Base-by-base conservation (phyloP, 2,329 filamentous ascomycete species). In the Trichoderma koningii region DNA sequence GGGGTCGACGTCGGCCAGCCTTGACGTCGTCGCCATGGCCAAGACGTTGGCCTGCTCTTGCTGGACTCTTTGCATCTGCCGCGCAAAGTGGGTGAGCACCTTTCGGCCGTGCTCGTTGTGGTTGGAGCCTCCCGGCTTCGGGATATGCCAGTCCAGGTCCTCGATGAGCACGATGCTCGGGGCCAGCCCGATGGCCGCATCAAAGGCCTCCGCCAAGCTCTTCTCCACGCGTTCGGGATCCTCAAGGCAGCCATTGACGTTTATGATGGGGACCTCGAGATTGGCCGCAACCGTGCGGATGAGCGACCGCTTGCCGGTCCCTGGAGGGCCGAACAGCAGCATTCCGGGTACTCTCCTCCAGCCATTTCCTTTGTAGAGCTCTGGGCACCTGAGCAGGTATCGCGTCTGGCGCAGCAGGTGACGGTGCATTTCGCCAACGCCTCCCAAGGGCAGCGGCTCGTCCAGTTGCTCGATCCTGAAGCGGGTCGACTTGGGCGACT, bases 101-200 rank as follows among this genome's bases (percentile, higher is more conserved):
- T 93, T 83, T 73, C 92, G 91, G 74, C 97, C 93, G 87, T 96
- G 94, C 69, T 97, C 92, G 72, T 90, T 89, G 72, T 95, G 90
- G 1, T 90, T 87, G 63, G 87, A 91, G 68, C 96, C 92, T 64
- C 90, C 84, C 2, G 72, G 69, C 75, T 96, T 96, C 0, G 93
- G 91, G 71, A 98, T 95, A 4, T 90, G 89, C 65, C 70, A 68
- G 76, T 99, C 93, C 60, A 98, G 91, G 70, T 97, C 90, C 70
- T 97, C 93, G 65, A 98, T 90, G 72, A 97, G 96, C 5, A 99
- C 84, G 5, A 99, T 82, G 72, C 92, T 96, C 0, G 95, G 95
- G 0, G 94, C 93, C 44, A 93, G 83, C 63, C 87, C 85, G 74
- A 91, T 92, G 0, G 95, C 95, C 72, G 95, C 91, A 14, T 98